Evolutionary conservation across 176 grass and related monocot species (phyloP).

Genomic region (Hordeum marinum): DNA sequence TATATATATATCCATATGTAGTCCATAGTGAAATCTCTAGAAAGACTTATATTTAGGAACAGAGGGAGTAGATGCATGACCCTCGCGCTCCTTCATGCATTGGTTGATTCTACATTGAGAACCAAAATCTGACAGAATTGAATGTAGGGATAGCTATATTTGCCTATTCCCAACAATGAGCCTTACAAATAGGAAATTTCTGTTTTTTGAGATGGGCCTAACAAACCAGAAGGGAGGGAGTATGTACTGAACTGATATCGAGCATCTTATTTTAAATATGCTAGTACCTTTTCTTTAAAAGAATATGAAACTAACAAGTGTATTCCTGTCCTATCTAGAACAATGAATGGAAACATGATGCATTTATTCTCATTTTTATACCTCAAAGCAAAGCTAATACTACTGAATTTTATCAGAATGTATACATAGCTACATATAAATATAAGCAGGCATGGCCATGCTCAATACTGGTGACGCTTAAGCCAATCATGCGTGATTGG

Average conservation of each 20-base stretch:
- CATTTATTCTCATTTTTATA: constrained; percentile 14
- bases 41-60: too few relatives aligned
- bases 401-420: neutral
- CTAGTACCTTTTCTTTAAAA: neutral
- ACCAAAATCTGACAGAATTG: too few relatives aligned
- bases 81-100: too few relatives aligned
- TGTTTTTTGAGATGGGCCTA: too few relatives aligned
- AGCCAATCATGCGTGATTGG: neutral
- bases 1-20: too few relatives aligned
- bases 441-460: neutral
- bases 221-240: too few relatives aligned
- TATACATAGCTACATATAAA: neutral
- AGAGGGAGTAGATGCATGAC: too few relatives aligned
- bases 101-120: too few relatives aligned
- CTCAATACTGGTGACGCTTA: neutral
- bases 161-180: too few relatives aligned
- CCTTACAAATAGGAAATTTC: too few relatives aligned
- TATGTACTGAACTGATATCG: neutral
- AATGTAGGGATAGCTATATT: too few relatives aligned
- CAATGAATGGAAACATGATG: neutral
- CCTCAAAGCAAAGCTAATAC: neutral
- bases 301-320: neutral
- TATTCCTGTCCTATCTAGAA: neutral
- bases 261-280: neutral
- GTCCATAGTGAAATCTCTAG: too few relatives aligned